phyloP scores from a whole-genome alignment of 768 basidiomycete species.

The Fistulinella prunicolor region DNA sequence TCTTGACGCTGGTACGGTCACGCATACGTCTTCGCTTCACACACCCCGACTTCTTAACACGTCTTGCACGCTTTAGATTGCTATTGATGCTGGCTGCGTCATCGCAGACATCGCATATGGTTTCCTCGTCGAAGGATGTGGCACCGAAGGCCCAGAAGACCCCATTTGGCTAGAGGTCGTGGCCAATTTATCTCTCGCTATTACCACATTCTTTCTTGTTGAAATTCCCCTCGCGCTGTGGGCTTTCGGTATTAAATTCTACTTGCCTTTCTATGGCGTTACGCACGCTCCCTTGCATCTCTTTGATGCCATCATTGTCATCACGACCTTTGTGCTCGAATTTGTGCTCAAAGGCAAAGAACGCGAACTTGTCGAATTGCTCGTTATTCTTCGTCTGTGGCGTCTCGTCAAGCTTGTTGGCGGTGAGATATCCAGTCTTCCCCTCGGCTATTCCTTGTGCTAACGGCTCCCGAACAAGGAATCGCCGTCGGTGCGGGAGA shows the following conservation, averaged over 20 bases:
- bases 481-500: slow-evolving; percentile 76
- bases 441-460: background rate
- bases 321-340: slow-evolving; percentile 74
- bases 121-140: slow-evolving; percentile 56
- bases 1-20: slow-evolving; percentile 56
- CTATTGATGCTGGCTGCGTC: slow-evolving; percentile 67
- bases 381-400: slow-evolving; percentile 78
- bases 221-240: slow-evolving; percentile 74
- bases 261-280: slow-evolving; percentile 56
- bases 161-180: slow-evolving; percentile 65
- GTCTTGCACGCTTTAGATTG: no score
- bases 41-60: no score
- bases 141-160: slow-evolving; percentile 38
- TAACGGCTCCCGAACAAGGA: slow-evolving; percentile 39
- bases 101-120: slow-evolving; percentile 68
- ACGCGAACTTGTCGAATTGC: slow-evolving; percentile 65
- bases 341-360: slow-evolving; percentile 64
- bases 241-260: slow-evolving; percentile 60
- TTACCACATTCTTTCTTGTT: slow-evolving; percentile 69
- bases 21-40: slow-evolving; percentile 20
- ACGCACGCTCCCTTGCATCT: slow-evolving; percentile 63
- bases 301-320: slow-evolving; percentile 69
- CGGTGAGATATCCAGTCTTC: slow-evolving; percentile 32
- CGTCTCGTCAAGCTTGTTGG: slow-evolving; percentile 73
- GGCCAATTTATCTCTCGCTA: slow-evolving; percentile 58